phyloP scores from a whole-genome alignment of 2,329 filamentous ascomycete species.

The Scopulariopsis brevicaulis region DNA sequence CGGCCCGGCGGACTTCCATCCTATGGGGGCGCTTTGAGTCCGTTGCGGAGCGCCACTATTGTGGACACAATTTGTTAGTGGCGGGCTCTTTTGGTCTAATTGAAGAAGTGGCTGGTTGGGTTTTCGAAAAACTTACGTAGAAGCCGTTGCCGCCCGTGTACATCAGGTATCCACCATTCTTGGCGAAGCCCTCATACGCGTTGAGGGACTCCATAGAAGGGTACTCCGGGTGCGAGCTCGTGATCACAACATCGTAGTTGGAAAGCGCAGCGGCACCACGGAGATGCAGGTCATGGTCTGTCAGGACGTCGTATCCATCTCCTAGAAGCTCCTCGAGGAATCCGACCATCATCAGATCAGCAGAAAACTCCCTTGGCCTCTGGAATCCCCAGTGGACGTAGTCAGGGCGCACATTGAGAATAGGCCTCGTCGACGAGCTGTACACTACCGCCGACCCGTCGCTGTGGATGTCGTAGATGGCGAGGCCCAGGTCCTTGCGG shows the following conservation, averaged over 20 bases:
- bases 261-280: constrained; percentile 9
- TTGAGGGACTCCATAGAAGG: constrained; percentile 14
- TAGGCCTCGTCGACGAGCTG: constrained; percentile 18
- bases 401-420: constrained; percentile 22
- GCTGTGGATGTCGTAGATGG: constrained; percentile 22
- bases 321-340: constrained; percentile 19
- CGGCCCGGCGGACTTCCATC: constrained; percentile 19
- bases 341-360: constrained; percentile 21
- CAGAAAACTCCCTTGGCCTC: constrained; percentile 21
- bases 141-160: constrained; percentile 24
- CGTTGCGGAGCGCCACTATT: constrained; percentile 13
- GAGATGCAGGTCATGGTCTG: constrained; percentile 21
- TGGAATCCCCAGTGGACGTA: constrained; percentile 21
- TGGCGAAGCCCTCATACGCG: constrained; percentile 16
- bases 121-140: constrained; percentile 10
- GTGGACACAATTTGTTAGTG: too few species aligned
- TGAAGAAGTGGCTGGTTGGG: too few species aligned
- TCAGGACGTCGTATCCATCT: constrained; percentile 20
- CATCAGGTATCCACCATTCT: constrained; percentile 19
- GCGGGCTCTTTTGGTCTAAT: too few species aligned
- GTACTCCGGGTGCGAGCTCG: constrained; percentile 22
- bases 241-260: constrained; percentile 14
- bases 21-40: constrained; percentile 15
- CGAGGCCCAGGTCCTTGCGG: constrained; percentile 21
- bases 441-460: constrained; percentile 22